Evolutionary conservation across 2,329 filamentous ascomycete species (phyloP), one percentile per base, ranked within the genome.

Genomic region (Fusarium oligoseptatum): DNA sequence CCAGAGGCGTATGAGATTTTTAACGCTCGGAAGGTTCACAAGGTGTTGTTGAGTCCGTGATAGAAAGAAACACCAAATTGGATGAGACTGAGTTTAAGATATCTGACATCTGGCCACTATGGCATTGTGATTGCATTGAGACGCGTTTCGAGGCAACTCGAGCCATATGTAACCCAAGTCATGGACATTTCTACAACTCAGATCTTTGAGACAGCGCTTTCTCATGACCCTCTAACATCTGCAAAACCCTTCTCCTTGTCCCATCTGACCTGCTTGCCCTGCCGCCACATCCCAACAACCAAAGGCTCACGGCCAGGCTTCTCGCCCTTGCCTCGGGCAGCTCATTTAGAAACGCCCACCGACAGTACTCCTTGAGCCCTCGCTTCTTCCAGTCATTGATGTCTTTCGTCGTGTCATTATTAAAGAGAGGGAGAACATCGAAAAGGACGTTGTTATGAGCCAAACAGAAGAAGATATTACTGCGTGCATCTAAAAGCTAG

Each of bases 1-100:
- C 34, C 58, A 11, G 50, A 70, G 34, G 64, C 67, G 4, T 70
- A 70, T 20, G 50, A 64, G 37, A 39, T 67, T 7, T 70, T 70
- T 8, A 61, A 64, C 20, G 67, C 22, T 11, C 52, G 67, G 4
- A 70, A 70, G 12, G 65, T 50, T 17, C 43, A 48, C 22, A 48
- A 48, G 43, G 22, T 48, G 20, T 48, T 48, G 43, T 27, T 48
- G 43, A 27, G 43, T 7, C 43, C 22, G 8, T 48, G 43, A 43
- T 43, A 43, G 20, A 43, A 8, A 43, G 20, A 43, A 22, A 22
- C 41, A 14, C 14, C 6, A 22, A 22, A 11, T 43, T 43, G n/a
- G 8, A 22, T 43, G 2, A 22, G 41, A 43, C 6, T 1, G 8
- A 43, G n/a, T 14, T 43, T 14, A 2, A 11, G 5, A 22, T 43